Evolutionary conservation across 2,329 filamentous ascomycete genomes (phyloP), one percentile per base, ranked within the genome.

Genomic region (Phoma sp.): DNA sequence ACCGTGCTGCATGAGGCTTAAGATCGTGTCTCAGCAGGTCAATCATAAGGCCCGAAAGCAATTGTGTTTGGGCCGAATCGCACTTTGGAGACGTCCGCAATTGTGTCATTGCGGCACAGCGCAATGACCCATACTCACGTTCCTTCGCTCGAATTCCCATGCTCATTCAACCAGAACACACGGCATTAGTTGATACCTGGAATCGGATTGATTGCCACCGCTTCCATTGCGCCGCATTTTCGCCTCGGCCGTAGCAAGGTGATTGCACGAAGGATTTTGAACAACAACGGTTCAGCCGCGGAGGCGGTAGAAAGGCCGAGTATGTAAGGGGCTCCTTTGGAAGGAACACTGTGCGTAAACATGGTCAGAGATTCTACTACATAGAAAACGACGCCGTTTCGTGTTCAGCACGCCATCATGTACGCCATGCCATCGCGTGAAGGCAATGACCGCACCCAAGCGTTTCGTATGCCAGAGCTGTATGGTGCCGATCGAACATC

Each of bases 171-270:
- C 18, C 25, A n/a, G 18, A 29, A 38, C 42, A 7, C 3, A 4
- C 27, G 27, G 27, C 27, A 29, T 4, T n/a, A 13, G 32, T 5
- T n/a, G 9, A 11, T 13, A 36, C 30, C 18, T 42, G 18, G 13
- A 13, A 41, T 41, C 13, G 41, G 39, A 46, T 36, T 24, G 41
- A 38, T 35, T 42, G 45, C 30, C 25, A 47, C 14, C 30, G 30
- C 38, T 30, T 39, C 40, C 40, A 22, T 43, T 55, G 40, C 46
- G 46, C 45, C 33, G 52, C 46, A 38, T 27, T 42, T n/a, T 37
- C 36, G 25, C 41, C 42, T 47, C 32, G 41, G 36, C 23, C 29
- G 22, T 24, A 23, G 30, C 13, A 30, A 39, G 45, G 33, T 54
- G 25, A 14, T 30, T 25, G 40, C 45, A 39, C 39, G 18, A 48